Conservation (phyloP, 2,329 filamentous ascomycete species). For the Arthrocladium fulminans region DNA sequence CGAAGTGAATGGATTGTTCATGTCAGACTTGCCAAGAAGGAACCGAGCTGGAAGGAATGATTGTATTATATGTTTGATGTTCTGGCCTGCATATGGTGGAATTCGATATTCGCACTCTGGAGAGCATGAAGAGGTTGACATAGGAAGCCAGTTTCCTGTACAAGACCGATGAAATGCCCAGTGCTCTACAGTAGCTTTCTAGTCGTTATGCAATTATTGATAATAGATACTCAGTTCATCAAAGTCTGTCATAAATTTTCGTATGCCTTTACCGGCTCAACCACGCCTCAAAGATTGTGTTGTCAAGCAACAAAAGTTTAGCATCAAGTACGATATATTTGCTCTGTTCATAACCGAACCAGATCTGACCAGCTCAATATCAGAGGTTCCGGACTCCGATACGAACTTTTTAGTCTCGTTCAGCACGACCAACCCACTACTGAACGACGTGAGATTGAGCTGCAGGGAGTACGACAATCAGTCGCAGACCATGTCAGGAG, state of each 20-base stretch:
- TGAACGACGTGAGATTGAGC: no score
- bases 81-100: not conserved
- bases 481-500: not conserved
- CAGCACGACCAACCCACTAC: no score
- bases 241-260: not conserved
- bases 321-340: not conserved
- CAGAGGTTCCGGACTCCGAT: no score
- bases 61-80: slow-evolving; percentile 9
- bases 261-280: not conserved
- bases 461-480: not conserved
- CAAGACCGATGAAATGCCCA: slow-evolving; percentile 1
- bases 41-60: not conserved
- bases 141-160: not conserved
- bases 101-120: slow-evolving; percentile 2
- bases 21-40: not conserved
- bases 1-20: not conserved
- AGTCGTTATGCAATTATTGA: not conserved
- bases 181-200: not conserved
- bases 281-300: not conserved
- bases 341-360: not conserved
- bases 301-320: not conserved
- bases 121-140: not conserved
- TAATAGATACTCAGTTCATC: slow-evolving; percentile 3
- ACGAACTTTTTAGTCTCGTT: no score
- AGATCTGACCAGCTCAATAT: not conserved